Evolutionary conservation across 176 grass and related monocot species (phyloP).

Genomic region (Alloteropsis semialata): DNA sequence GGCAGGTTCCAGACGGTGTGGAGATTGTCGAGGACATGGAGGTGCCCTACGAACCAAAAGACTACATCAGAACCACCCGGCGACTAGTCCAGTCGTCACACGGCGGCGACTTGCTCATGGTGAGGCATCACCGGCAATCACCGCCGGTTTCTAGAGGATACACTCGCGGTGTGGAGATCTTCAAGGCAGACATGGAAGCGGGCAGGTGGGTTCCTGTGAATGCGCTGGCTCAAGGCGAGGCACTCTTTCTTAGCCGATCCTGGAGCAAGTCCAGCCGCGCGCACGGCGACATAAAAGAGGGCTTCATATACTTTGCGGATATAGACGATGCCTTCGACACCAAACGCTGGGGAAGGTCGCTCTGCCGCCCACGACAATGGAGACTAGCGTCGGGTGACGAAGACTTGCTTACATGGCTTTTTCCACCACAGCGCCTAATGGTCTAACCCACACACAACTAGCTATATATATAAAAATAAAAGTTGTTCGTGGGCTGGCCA

Average conservation of each 20-base stretch:
- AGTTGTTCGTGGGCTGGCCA: too few relatives aligned
- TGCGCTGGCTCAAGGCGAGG: neutral
- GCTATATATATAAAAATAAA: too few relatives aligned
- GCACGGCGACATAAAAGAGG: neutral
- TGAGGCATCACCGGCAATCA: neutral
- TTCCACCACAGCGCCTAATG: too few relatives aligned
- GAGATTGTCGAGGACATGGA: neutral
- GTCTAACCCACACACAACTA: too few relatives aligned
- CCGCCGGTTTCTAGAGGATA: neutral
- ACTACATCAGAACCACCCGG: neutral
- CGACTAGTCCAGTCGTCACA: neutral
- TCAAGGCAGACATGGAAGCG: neutral
- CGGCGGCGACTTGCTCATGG: neutral
- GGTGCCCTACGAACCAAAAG: neutral
- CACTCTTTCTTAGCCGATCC: neutral
- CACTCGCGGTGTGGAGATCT: neutral
- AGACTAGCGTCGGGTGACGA: accelerated
- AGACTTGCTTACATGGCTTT: neutral
- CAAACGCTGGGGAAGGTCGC: neutral
- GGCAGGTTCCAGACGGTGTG: too few relatives aligned
- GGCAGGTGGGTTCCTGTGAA: neutral
- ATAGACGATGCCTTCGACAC: neutral
- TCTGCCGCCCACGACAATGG: neutral
- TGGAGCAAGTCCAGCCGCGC: neutral
- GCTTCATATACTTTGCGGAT: neutral